Evolutionary conservation across 2,329 filamentous ascomycete species (phyloP).

Genomic region (Penicillium carneum): DNA sequence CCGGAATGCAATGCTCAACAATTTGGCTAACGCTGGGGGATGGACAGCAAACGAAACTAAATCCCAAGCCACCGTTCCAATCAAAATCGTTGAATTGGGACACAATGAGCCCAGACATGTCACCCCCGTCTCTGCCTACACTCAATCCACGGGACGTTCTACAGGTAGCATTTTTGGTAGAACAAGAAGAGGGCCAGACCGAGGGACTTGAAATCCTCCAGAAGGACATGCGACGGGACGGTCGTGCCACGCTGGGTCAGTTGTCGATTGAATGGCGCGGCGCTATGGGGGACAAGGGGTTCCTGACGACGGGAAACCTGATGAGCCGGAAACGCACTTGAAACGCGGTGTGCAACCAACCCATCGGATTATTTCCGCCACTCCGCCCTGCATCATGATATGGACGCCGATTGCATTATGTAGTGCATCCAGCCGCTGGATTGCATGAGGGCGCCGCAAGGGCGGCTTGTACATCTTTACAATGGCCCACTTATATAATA

Average conservation of each 20-base stretch:
- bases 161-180: conserved; percentile 69
- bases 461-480: conserved; percentile 4
- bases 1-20: background rate
- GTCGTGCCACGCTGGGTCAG: conserved; percentile 74
- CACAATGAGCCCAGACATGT: conserved; percentile 44
- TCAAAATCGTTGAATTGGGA: conserved; percentile 65
- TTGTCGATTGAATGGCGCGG: conserved; percentile 87
- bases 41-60: conserved; percentile 56
- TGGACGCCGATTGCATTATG: conserved; percentile 11
- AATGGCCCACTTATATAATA: conserved; percentile 7
- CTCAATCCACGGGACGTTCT: conserved; percentile 69
- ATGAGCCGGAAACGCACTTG: conserved; percentile 53
- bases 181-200: conserved; percentile 60
- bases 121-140: conserved; percentile 52
- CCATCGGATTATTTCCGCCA: conserved; percentile 14
- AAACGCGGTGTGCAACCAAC: conserved; percentile 29
- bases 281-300: conserved; percentile 87
- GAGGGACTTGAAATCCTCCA: conserved; percentile 60
- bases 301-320: conserved; percentile 84
- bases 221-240: conserved; percentile 58
- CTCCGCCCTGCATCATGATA: conserved; percentile 14
- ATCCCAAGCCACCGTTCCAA: conserved; percentile 61
- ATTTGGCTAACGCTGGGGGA: conserved; percentile 20
- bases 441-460: conserved; percentile 26
- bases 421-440: conserved; percentile 26